Evolutionary conservation across 306 rosid genomes (phyloP).

Genomic region (Senna tora): DNA sequence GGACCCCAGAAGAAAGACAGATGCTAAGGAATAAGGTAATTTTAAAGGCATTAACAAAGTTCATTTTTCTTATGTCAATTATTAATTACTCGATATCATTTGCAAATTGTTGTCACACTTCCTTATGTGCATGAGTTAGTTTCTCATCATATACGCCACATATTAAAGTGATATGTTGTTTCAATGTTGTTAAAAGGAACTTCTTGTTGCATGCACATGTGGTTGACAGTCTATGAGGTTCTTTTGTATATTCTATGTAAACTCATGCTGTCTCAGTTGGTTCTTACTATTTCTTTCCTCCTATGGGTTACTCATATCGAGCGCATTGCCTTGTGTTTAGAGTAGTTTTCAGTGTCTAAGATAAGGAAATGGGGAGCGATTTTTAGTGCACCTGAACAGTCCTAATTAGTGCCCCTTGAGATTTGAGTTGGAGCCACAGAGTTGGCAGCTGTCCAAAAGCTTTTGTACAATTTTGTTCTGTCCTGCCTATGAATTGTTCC

Average conservation of each 20-base stretch:
- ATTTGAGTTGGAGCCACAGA: neutral
- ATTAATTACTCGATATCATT: neutral
- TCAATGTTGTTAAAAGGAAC: neutral
- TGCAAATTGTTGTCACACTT: neutral
- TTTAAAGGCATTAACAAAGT: constrained; percentile 12
- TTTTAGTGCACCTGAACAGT: neutral
- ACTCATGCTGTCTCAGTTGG: neutral
- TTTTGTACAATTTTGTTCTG: neutral
- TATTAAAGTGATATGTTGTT: neutral
- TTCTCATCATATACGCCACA: no score
- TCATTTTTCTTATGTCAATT: constrained; percentile 26
- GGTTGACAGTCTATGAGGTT: neutral
- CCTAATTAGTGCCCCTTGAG: neutral
- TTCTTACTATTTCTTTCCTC: neutral
- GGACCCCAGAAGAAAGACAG: constrained; percentile 88
- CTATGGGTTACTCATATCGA: neutral
- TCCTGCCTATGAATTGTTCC: constrained; percentile 8
- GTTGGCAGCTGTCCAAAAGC: neutral
- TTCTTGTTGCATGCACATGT: neutral
- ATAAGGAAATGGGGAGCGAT: neutral
- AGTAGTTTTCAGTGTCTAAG: neutral
- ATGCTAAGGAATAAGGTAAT: constrained; percentile 91
- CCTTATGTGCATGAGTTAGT: no score
- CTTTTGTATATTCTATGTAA: neutral
- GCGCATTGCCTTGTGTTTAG: neutral